Conservation (phyloP, 208 protist species). For the Kentomonas sorsogonicus region DNA sequence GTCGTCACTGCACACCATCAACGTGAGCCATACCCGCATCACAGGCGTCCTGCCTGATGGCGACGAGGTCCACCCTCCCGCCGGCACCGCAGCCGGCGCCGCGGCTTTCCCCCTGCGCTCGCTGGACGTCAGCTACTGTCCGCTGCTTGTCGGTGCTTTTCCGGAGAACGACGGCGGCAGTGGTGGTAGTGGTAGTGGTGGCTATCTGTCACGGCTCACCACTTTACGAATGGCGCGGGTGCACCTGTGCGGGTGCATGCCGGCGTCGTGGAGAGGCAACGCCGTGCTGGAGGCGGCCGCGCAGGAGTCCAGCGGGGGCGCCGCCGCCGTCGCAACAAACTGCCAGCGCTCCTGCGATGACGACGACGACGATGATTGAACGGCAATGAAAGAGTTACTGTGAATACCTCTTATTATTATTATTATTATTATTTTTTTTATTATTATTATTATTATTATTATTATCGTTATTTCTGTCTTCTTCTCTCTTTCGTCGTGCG, state of each 20-base stretch:
- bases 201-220: no score
- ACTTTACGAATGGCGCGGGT: no score
- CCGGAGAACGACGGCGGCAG: no score
- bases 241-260: constrained; percentile 13
- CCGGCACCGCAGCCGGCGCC: no score
- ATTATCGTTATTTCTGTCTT: not conserved
- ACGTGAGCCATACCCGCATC: no score
- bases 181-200: no score
- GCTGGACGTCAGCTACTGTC: no score
- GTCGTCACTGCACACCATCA: no score
- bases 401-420: constrained; percentile 2
- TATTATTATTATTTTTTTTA: not conserved
- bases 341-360: constrained; percentile 7
- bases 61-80: no score
- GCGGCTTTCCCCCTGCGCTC: no score
- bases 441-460: not conserved
- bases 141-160: no score
- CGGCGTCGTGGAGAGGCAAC: constrained; percentile 8
- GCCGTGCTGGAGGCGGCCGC: constrained; percentile 9
- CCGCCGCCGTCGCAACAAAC: not conserved
- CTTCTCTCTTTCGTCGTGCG: constrained; percentile 6
- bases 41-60: no score
- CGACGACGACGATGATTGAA: not conserved
- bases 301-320: constrained; percentile 11
- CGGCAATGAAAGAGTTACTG: not conserved